A percentile compares a stretch with the other conserved stretches of the same genome.
Evolutionary conservation across 805 yeast species (phyloP).

Genomic region (Ogataea polymorpha): DNA sequence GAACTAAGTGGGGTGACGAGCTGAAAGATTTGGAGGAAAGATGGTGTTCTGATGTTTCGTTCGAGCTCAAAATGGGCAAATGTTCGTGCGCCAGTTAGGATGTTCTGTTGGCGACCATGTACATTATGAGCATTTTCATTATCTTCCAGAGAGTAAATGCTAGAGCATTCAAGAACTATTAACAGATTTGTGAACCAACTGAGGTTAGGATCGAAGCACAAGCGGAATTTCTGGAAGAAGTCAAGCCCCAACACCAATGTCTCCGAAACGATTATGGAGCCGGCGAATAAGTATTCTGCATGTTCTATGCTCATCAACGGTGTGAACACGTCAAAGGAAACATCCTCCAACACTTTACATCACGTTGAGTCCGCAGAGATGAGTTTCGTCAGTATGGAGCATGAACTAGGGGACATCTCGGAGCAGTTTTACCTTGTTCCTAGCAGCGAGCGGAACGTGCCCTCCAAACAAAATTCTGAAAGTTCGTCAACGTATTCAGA

Average conservation of each 20-base stretch:
- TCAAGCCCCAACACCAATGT: not conserved
- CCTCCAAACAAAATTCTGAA: not conserved
- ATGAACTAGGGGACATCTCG: not conserved
- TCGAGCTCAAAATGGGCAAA: slow-evolving; percentile 57
- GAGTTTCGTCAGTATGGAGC: slow-evolving; percentile 2
- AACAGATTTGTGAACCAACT: not conserved
- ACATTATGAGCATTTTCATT: not conserved
- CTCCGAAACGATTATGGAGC: too few species aligned
- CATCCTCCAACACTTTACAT: not conserved
- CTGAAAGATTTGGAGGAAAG: slow-evolving; percentile 62
- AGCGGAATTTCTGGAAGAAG: not conserved
- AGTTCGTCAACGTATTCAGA: slow-evolving; percentile 3
- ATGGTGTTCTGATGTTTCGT: slow-evolving; percentile 52
- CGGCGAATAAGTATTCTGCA: too few species aligned
- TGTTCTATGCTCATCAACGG: too few species aligned
- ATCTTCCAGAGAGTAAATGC: not conserved
- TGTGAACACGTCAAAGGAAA: too few species aligned
- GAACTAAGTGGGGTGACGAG: slow-evolving; percentile 62
- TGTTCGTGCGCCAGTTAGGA: slow-evolving; percentile 63
- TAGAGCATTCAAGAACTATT: not conserved
- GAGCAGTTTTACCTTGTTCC: slow-evolving; percentile 1
- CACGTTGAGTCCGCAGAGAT: not conserved
- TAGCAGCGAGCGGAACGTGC: not conserved
- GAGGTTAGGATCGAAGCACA: not conserved
- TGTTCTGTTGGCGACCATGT: not conserved